A percentile compares a stretch with the other conserved stretches of the same genome.
Conservation (phyloP, 768 basidiomycete species). For the Hemileccinum rubropunctum region DNA sequence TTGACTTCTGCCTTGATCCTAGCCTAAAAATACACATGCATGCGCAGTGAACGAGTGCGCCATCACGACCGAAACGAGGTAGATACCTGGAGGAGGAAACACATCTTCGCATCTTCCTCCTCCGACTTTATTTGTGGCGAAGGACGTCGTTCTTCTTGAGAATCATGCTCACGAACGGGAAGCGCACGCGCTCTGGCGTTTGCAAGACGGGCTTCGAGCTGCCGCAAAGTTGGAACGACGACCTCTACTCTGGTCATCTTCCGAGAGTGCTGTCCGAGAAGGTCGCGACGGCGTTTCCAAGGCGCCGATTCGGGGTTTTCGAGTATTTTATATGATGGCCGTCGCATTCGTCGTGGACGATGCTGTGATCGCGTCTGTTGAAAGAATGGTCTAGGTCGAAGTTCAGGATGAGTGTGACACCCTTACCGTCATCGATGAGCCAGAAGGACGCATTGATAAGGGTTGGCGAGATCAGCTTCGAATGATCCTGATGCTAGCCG, state of each 20-base stretch:
- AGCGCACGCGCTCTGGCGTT: background rate
- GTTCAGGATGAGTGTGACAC: background rate
- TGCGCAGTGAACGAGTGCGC: background rate
- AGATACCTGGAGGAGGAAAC: constrained; percentile 5
- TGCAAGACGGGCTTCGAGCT: background rate
- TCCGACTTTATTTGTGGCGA: constrained; percentile 5
- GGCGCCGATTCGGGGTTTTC: background rate
- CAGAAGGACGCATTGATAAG: background rate
- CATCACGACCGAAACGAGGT: background rate
- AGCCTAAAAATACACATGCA: background rate
- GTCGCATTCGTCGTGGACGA: constrained; percentile 1
- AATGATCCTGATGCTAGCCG: too few relatives aligned
- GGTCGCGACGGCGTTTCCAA: constrained; percentile 5
- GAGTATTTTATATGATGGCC: constrained; percentile 5
- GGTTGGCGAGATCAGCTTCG: too few relatives aligned
- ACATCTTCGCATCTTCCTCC: constrained; percentile 2
- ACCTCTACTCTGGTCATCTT: constrained; percentile 8
- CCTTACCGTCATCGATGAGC: background rate
- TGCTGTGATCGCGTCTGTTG: background rate
- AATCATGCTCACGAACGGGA: background rate
- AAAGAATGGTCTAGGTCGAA: background rate
- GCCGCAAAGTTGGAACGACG: constrained; percentile 5
- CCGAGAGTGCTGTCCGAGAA: constrained; percentile 3
- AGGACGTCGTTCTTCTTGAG: background rate
- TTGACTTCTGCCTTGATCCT: constrained; percentile 11